Percentiles rank a stretch among this genome's conserved stretches.
These are phyloP conservation scores for Euphorbia schlechtendalii DNA, from an alignment of 441 rosid genomes.

Conservation along the genomic window DNA sequence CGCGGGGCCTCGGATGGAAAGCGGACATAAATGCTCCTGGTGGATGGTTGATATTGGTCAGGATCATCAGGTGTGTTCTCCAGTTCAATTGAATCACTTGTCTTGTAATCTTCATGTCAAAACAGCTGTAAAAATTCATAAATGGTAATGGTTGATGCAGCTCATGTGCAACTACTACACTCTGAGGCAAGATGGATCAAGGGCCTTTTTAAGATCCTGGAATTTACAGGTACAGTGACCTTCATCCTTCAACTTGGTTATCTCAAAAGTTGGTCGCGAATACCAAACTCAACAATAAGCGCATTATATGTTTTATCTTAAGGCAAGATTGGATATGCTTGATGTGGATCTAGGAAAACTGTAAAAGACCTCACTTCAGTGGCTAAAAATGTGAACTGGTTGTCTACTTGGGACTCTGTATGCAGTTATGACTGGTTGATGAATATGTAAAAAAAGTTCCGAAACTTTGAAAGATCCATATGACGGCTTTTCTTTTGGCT, in stretches of 20 bases:
- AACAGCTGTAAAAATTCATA: background rate
- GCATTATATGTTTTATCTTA: too few relatives aligned
- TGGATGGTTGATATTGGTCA: conserved; percentile 92
- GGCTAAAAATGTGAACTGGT: too few relatives aligned
- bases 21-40: conserved; percentile 66
- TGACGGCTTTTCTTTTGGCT: too few relatives aligned
- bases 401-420: too few relatives aligned
- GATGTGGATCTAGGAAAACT: too few relatives aligned
- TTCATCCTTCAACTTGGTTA: background rate
- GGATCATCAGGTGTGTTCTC: conserved; percentile 72
- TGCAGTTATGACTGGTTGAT: too few relatives aligned
- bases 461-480: too few relatives aligned
- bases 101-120: background rate
- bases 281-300: too few relatives aligned
- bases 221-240: conserved; percentile 60
- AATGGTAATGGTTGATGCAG: conserved; percentile 38
- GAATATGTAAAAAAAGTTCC: too few relatives aligned
- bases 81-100: background rate
- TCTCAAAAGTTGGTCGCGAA: too few relatives aligned
- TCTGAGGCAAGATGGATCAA: conserved; percentile 87
- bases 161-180: conserved; percentile 95
- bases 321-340: too few relatives aligned
- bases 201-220: conserved; percentile 72
- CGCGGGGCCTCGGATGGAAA: conserved; percentile 83
- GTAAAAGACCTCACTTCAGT: too few relatives aligned